A percentile compares a stretch with the other conserved stretches of the same genome.
Evolutionary conservation across 352 stramenopile species (phyloP).

Genomic region (Globisporangium paroecandrum): DNA sequence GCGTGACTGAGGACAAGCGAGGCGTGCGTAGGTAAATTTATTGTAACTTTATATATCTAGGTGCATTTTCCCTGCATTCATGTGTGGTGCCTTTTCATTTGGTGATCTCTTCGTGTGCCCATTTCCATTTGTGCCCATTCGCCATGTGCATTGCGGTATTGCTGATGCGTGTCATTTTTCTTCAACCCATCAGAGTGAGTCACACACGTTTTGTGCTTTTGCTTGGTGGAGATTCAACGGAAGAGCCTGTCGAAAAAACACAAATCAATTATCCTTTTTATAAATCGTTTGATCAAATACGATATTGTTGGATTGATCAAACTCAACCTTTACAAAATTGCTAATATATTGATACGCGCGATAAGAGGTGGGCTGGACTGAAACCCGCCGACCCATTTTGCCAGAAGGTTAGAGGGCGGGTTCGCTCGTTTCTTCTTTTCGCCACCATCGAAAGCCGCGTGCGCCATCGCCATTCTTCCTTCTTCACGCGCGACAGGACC

Average conservation of each 20-base stretch:
- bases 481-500: conserved; percentile 13
- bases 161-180: conserved; percentile 9
- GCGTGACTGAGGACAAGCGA: not conserved
- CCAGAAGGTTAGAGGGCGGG: no score
- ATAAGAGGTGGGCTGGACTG: not conserved
- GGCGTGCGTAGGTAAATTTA: conserved; percentile 19
- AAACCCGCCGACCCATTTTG: no score
- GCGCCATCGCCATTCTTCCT: conserved; percentile 7
- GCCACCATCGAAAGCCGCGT: conserved; percentile 2
- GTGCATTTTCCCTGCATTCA: not conserved
- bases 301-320: no score
- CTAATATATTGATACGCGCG: no score
- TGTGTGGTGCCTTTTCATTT: not conserved
- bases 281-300: no score
- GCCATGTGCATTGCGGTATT: not conserved
- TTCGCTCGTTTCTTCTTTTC: not conserved
- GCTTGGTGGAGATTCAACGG: not conserved
- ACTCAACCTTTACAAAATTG: no score
- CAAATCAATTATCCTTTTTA: no score
- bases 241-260: not conserved
- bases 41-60: conserved; percentile 17
- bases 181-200: not conserved
- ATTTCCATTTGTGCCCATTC: not conserved
- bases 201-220: not conserved
- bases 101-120: not conserved